Evolutionary conservation across 352 stramenopile species (phyloP).

Genomic region (Blastocystis sp.): DNA sequence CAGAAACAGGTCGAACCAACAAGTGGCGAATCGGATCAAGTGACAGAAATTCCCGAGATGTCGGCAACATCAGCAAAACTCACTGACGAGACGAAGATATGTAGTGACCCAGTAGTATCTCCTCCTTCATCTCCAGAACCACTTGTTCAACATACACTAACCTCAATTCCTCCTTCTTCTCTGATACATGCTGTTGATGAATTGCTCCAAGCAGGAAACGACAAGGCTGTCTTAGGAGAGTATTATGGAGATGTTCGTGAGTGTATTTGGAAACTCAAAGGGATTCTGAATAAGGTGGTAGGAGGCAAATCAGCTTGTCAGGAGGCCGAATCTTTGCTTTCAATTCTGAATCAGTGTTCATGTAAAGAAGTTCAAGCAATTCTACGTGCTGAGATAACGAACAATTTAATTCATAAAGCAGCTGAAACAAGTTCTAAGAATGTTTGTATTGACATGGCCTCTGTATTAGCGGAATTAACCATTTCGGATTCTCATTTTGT

Average conservation of each 20-base stretch:
- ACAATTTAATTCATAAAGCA: background rate
- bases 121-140: no score
- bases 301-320: background rate
- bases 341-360: background rate
- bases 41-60: no score
- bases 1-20: no score
- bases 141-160: no score
- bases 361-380: background rate
- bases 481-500: background rate
- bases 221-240: background rate
- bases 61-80: no score
- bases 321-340: background rate
- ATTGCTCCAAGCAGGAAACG: background rate
- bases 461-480: background rate
- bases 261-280: background rate
- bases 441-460: background rate
- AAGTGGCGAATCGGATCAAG: no score
- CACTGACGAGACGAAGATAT: no score
- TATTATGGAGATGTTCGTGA: background rate
- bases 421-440: background rate
- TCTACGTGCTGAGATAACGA: background rate
- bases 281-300: background rate
- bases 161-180: background rate
- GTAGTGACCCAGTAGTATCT: no score
- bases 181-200: background rate